phyloP scores from a whole-genome alignment of 75 land plant genomes.

The Gnetum montanum region DNA sequence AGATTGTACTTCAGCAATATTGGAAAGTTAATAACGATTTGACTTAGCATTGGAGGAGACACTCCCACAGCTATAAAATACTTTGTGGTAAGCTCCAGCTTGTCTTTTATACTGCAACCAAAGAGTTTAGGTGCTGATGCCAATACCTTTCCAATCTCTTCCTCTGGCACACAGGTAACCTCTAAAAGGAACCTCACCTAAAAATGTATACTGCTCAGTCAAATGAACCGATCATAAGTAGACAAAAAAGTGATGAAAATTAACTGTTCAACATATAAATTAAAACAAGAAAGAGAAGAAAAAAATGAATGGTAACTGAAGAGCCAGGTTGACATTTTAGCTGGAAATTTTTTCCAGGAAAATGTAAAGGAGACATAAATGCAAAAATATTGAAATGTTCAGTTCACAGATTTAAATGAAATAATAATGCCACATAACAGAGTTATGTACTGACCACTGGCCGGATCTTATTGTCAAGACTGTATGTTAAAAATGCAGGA shows the following conservation, averaged over 20 bases:
- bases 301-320: too few relatives aligned
- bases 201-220: too few relatives aligned
- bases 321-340: too few relatives aligned
- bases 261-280: background rate
- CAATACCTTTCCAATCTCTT: constrained; percentile 73
- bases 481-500: constrained; percentile 79
- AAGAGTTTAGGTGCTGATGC: constrained; percentile 70
- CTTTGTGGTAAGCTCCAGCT: constrained; percentile 60
- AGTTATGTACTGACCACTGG: constrained; percentile 55
- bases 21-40: constrained; percentile 86
- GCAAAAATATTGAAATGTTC: too few relatives aligned
- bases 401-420: too few relatives aligned
- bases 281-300: too few relatives aligned
- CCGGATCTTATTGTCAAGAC: constrained; percentile 79
- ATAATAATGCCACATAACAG: too few relatives aligned
- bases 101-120: constrained; percentile 58
- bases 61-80: constrained; percentile 70
- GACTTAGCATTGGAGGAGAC: constrained; percentile 33
- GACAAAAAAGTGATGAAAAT: background rate
- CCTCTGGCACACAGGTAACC: constrained; percentile 62
- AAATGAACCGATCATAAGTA: too few relatives aligned
- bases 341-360: too few relatives aligned
- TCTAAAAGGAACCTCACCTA: constrained; percentile 81
- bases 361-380: too few relatives aligned
- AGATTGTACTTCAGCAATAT: constrained; percentile 74